Conservation (phyloP, 495 filamentous ascomycete genomes). For the Thermochaetoides thermophila region DNA sequence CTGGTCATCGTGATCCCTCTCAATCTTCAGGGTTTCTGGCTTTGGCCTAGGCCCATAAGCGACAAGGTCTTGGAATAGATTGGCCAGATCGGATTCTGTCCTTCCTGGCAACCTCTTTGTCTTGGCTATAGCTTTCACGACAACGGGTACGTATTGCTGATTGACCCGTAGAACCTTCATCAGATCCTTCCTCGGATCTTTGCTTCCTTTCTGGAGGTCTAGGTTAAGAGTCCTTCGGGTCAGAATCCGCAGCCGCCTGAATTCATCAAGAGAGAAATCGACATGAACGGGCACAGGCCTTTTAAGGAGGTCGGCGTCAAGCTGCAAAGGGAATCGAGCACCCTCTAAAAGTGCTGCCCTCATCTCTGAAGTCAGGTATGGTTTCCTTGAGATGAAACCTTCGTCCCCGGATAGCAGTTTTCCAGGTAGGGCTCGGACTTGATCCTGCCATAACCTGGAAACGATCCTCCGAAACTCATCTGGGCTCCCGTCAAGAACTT, state of each 20-base stretch:
- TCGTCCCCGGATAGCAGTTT: no score
- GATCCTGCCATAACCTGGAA: not conserved
- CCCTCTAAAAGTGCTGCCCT: conserved; percentile 12
- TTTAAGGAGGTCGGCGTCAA: not conserved
- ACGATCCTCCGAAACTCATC: not conserved
- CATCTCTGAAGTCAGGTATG: conserved; percentile 18
- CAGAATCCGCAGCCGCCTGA: conserved; percentile 15
- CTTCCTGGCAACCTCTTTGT: conserved; percentile 3
- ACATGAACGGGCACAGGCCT: conserved; percentile 18
- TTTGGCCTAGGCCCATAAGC: conserved; percentile 5
- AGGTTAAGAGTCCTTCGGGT: conserved; percentile 1
- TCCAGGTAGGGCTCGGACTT: not conserved
- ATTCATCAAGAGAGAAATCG: conserved; percentile 38
- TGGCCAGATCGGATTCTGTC: conserved; percentile 15
- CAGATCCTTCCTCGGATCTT: conserved; percentile 14
- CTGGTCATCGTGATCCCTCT: conserved; percentile 12
- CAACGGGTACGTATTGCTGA: not conserved
- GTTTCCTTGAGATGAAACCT: no score
- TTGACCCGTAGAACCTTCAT: conserved; percentile 5
- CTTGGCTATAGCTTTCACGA: conserved; percentile 1
- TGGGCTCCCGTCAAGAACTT: not conserved
- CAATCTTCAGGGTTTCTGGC: conserved; percentile 14
- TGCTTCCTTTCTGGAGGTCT: not conserved
- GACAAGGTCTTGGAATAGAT: conserved; percentile 21
- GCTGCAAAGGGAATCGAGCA: conserved; percentile 5